Evolutionary conservation across 1,139 yeast genomes (phyloP).

Genomic region (Meyerozyma sp.): DNA sequence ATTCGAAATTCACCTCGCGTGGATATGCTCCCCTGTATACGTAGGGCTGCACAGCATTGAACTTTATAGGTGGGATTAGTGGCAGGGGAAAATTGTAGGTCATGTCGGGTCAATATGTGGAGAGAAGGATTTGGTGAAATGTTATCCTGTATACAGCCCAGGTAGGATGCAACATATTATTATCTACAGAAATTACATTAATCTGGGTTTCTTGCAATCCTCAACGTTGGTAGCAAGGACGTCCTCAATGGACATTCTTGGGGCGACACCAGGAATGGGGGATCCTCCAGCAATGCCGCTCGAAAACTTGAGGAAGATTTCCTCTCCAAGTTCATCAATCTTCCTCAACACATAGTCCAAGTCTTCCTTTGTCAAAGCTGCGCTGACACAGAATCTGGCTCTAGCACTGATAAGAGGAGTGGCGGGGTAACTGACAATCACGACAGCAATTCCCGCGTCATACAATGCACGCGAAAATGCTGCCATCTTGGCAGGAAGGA

Average conservation of each 20-base stretch:
- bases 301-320: constrained; percentile 68
- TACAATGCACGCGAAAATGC: constrained; percentile 81
- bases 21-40: constrained; percentile 88
- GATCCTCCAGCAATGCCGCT: constrained; percentile 72
- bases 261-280: constrained; percentile 50
- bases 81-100: constrained; percentile 26
- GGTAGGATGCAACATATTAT: neutral
- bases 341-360: constrained; percentile 73
- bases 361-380: constrained; percentile 91
- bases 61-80: constrained; percentile 77
- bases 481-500: constrained; percentile 92
- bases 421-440: constrained; percentile 96
- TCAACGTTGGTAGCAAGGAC: constrained; percentile 68
- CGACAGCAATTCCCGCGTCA: constrained; percentile 82
- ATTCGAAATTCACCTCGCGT: constrained; percentile 66
- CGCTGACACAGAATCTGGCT: constrained; percentile 86
- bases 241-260: constrained; percentile 75
- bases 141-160: neutral
- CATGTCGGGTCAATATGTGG: constrained; percentile 7
- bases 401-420: constrained; percentile 89
- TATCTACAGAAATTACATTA: constrained; percentile 4
- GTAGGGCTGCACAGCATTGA: constrained; percentile 63
- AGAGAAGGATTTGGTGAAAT: neutral
- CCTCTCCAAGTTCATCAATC: constrained; percentile 77
- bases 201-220: constrained; percentile 50